These are phyloP conservation scores for Citeromyces siamensis DNA, from an alignment of 1,139 yeast species.

Conservation along the genomic window DNA sequence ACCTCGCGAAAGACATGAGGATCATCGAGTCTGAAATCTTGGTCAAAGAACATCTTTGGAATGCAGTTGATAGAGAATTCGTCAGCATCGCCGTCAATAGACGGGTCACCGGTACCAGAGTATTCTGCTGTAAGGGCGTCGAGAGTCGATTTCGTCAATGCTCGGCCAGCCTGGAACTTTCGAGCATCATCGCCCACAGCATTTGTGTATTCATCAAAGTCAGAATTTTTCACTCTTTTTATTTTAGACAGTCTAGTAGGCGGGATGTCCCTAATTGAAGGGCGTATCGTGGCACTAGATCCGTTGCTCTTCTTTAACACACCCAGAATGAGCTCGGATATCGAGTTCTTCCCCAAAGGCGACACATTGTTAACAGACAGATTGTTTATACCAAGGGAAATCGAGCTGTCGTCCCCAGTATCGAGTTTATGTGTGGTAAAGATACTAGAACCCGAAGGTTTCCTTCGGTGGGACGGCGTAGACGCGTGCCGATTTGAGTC, in stretches of 20 bases:
- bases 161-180: slow-evolving; percentile 34
- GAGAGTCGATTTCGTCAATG: slow-evolving; percentile 35
- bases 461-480: neutral
- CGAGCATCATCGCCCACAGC: slow-evolving; percentile 41
- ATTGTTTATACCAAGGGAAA: slow-evolving; percentile 15
- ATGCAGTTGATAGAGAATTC: slow-evolving; percentile 25
- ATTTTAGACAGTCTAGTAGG: slow-evolving; percentile 60
- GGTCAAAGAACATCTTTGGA: slow-evolving; percentile 58
- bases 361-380: slow-evolving; percentile 23
- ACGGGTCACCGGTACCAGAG: slow-evolving; percentile 11
- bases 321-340: slow-evolving; percentile 58
- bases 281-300: slow-evolving; percentile 31
- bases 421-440: neutral
- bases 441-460: neutral
- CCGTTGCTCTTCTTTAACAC: slow-evolving; percentile 28
- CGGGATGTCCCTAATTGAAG: slow-evolving; percentile 78
- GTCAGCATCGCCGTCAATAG: slow-evolving; percentile 10
- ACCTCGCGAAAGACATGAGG: slow-evolving; percentile 76
- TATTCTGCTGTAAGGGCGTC: slow-evolving; percentile 24
- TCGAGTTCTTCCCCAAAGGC: slow-evolving; percentile 70
- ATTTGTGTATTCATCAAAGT: slow-evolving; percentile 34
- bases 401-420: slow-evolving; percentile 11
- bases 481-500: neutral
- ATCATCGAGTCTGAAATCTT: slow-evolving; percentile 72
- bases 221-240: slow-evolving; percentile 33